A percentile compares a stretch with the other conserved stretches of the same genome.
phyloP scores from a whole-genome alignment of 1,139 yeast species.

The Geotrichum carabidarum region DNA sequence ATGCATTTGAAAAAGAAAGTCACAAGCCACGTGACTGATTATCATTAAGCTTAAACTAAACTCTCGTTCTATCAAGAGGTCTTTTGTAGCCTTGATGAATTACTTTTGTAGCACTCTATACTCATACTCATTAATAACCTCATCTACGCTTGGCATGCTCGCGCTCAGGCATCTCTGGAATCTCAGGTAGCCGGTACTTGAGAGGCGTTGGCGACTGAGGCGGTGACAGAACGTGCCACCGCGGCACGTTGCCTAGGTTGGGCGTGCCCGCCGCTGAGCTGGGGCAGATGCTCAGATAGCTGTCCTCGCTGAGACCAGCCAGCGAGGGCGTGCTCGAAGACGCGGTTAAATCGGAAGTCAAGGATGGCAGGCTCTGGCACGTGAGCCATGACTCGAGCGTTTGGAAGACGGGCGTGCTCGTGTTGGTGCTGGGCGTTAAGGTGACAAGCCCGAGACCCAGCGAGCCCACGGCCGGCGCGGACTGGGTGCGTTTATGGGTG shows the following conservation, averaged over 20 bases:
- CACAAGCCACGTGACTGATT: too few species aligned
- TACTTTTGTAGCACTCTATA: not conserved
- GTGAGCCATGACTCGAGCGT: slow-evolving; percentile 1
- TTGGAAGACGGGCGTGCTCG: not conserved
- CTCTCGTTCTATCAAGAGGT: too few species aligned
- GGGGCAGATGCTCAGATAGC: too few species aligned
- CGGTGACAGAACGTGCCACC: slow-evolving; percentile 10
- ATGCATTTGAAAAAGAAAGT: too few species aligned
- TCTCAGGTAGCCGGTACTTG: slow-evolving; percentile 17
- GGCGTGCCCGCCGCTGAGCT: too few species aligned
- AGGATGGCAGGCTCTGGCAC: not conserved
- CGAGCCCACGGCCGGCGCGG: too few species aligned
- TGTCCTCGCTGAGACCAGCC: not conserved
- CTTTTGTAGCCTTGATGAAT: too few species aligned
- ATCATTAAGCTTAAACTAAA: too few species aligned
- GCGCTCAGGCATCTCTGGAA: slow-evolving; percentile 19
- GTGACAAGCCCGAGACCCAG: not conserved
- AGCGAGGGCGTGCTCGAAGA: not conserved
- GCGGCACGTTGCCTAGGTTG: not conserved
- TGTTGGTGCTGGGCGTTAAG: not conserved
- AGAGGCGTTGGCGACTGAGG: slow-evolving; percentile 16
- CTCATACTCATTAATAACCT: not conserved
- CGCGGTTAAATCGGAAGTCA: not conserved
- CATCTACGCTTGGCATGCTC: not conserved
- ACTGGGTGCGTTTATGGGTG: not conserved